Base-by-base conservation (phyloP, 768 basidiomycete genomes). In the Coprinopsis sp. region DNA sequence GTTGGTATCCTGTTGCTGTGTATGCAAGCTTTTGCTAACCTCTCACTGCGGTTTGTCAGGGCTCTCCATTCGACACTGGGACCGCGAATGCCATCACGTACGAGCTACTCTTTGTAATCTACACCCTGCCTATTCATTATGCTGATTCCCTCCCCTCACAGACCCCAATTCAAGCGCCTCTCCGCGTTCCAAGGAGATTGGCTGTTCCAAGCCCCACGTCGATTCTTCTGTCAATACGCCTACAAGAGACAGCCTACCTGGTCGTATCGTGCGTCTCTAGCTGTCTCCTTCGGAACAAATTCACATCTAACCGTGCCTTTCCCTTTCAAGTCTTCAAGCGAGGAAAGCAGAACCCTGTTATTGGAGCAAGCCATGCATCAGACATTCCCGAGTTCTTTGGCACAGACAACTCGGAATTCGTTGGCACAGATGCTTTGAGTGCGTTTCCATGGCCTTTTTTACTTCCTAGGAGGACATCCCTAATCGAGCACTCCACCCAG, bases 131-230 rank as follows among this genome's bases (percentile, higher is more conserved):
- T n/a, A n/a, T n/a, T n/a, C n/a, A n/a, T n/a, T n/a, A n/a, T n/a
- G n/a, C n/a, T n/a, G n/a, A n/a, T n/a, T n/a, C n/a, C n/a, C n/a
- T n/a, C n/a, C n/a, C n/a, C n/a, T n/a, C n/a, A n/a, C n/a, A n/a
- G n/a, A n/a, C 67, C 72, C 0, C 68, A 80, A 46, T 78, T 64
- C 58, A 81, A 80, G 52, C 65, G 77, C 1, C 49, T 78, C 5
- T 68, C 78, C 1, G 69, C 78, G 0, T 63, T 79, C 49, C 64
- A 68, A 37, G 79, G 77, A 0, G 79, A 81, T 49, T 50, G 60
- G n/a, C 58, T 69, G 1, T 76, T 81, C 58, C 70, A 79, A 49
- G 71, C 66, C 0, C 71, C 77, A 18, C 63, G 77, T 19, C 56
- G 75, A 10, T 73, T 73, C 58, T 72, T 81, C 53, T 54, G 78